These are phyloP conservation scores for Platanthera guangdongensis DNA, from an alignment of 106 monocot genomes.

Conservation along the genomic window DNA sequence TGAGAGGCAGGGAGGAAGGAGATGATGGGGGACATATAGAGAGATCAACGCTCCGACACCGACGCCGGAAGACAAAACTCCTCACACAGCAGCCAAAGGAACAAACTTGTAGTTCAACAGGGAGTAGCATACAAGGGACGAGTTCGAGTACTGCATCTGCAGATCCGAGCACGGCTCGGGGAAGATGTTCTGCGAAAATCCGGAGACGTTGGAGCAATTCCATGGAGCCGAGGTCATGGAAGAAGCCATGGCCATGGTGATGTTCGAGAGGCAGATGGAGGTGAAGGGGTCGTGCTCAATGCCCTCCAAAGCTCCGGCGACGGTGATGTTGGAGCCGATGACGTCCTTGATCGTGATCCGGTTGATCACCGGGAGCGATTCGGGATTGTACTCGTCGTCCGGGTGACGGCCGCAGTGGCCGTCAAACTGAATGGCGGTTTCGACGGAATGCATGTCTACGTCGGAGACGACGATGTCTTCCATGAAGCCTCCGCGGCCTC, in stretches of 20 bases:
- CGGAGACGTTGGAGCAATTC: constrained; percentile 66
- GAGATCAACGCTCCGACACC: neutral
- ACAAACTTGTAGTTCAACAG: constrained; percentile 21
- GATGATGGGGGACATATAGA: neutral
- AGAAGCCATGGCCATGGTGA: constrained; percentile 23
- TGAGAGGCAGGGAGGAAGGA: neutral
- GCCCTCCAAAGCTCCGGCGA: constrained; percentile 56
- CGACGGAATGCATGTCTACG: constrained; percentile 44
- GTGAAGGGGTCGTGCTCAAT: constrained; percentile 54
- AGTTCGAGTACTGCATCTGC: constrained; percentile 22
- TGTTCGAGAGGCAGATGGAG: constrained; percentile 61
- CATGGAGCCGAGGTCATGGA: constrained; percentile 35
- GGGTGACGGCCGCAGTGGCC: constrained; percentile 60
- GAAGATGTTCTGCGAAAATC: constrained; percentile 52
- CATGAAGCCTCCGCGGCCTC: constrained; percentile 69
- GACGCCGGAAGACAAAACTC: neutral
- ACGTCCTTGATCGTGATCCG: constrained; percentile 58
- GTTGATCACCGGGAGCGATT: constrained; percentile 42
- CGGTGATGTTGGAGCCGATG: constrained; percentile 34
- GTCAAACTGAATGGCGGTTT: constrained; percentile 45
- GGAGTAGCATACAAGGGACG: constrained; percentile 46
- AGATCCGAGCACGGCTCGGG: constrained; percentile 69
- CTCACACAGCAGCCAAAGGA: constrained; percentile 19
- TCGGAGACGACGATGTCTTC: constrained; percentile 48
- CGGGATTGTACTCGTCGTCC: constrained; percentile 41